phyloP scores from a whole-genome alignment of 2,329 filamentous ascomycete species.

The Meredithiella fracta region DNA sequence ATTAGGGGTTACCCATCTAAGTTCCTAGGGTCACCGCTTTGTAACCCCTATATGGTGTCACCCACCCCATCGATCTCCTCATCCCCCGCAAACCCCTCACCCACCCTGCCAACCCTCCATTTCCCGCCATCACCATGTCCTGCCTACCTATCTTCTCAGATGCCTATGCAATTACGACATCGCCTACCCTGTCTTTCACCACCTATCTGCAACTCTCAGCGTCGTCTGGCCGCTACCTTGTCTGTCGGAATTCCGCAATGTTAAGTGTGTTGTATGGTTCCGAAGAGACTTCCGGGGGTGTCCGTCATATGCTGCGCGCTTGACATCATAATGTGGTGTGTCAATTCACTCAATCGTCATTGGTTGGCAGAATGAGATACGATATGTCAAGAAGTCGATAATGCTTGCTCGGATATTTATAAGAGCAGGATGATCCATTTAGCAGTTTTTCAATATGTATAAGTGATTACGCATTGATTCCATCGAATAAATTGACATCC shows the following conservation, averaged over 20 bases:
- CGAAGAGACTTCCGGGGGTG: no score
- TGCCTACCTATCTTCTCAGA: neutral
- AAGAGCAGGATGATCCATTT: neutral
- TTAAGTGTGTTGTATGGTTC: no score
- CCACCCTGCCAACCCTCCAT: no score
- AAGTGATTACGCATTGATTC: no score
- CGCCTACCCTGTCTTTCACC: neutral
- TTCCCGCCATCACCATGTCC: no score
- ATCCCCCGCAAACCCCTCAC: neutral
- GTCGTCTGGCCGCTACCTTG: neutral
- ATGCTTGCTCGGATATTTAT: neutral
- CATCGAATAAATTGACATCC: no score
- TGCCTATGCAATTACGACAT: neutral
- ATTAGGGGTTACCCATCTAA: neutral
- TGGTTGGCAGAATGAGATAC: neutral
- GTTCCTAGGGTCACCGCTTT: neutral
- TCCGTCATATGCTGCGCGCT: no score
- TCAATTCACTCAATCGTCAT: neutral
- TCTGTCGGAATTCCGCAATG: no score
- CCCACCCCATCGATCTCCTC: neutral
- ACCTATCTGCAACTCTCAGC: neutral
- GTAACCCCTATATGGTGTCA: neutral
- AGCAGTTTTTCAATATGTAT: no score
- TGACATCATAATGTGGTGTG: neutral
- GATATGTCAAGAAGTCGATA: neutral